Evolutionary conservation across 2,329 filamentous ascomycete species (phyloP).

Genomic region (Pseudohalonectria lignicola): DNA sequence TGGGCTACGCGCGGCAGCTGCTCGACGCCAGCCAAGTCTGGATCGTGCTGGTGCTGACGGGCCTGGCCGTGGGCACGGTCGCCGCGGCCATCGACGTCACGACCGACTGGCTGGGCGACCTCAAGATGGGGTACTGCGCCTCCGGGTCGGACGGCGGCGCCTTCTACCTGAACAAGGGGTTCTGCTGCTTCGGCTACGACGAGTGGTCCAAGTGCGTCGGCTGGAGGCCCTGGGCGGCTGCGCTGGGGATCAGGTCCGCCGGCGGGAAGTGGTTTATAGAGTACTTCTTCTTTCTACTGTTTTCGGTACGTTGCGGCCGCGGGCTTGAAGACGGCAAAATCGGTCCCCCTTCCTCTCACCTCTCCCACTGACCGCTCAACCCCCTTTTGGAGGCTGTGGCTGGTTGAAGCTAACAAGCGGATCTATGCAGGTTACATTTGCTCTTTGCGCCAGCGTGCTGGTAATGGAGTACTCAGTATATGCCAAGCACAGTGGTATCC

Average conservation of each 20-base stretch:
- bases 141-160: conserved; percentile 65
- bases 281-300: conserved; percentile 77
- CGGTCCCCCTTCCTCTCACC: no score
- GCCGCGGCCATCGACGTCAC: conserved; percentile 84
- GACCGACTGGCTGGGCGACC: conserved; percentile 85
- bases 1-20: conserved; percentile 63
- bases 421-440: conserved; percentile 68
- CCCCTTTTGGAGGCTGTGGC: background rate
- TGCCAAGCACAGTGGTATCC: conserved; percentile 90
- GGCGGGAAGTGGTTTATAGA: conserved; percentile 72
- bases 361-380: no score
- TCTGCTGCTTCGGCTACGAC: conserved; percentile 90
- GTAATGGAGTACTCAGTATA: conserved; percentile 78
- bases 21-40: conserved; percentile 85
- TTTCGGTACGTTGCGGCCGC: conserved; percentile 62
- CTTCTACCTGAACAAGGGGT: conserved; percentile 84
- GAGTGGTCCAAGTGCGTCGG: conserved; percentile 71
- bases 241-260: conserved; percentile 53
- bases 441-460: conserved; percentile 63
- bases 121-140: conserved; percentile 83
- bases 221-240: conserved; percentile 77
- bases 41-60: conserved; percentile 78
- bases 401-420: background rate
- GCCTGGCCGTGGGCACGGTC: conserved; percentile 70
- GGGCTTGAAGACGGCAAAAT: no score